These are phyloP conservation scores for Flaveria linearis DNA, from an alignment of 129 eudicot species.

Conservation along the genomic window DNA sequence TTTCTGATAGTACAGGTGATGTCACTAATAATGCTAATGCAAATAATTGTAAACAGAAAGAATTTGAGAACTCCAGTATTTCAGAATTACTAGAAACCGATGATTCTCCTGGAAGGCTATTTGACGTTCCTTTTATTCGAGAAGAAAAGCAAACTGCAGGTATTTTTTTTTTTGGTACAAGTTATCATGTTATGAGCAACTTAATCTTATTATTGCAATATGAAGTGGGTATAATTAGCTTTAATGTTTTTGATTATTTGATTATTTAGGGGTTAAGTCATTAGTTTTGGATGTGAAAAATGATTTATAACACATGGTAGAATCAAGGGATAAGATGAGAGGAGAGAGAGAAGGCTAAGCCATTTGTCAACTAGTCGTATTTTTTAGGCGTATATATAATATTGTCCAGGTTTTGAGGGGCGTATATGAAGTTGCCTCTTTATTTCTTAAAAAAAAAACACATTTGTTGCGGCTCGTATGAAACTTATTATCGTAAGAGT, in stretches of 20 bases:
- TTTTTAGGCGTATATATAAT: too few species aligned
- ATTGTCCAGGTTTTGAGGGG: too few species aligned
- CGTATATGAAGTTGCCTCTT: too few species aligned
- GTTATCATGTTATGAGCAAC: neutral
- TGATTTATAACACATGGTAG: neutral
- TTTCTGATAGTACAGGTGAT: constrained; percentile 56
- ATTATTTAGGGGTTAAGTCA: neutral
- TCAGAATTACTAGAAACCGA: constrained; percentile 37
- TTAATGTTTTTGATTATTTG: neutral
- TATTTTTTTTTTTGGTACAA: neutral
- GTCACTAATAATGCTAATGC: constrained; percentile 31
- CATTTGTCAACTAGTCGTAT: too few species aligned
- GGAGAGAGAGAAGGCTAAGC: too few species aligned
- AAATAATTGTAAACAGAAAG: constrained; percentile 43
- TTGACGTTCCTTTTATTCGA: constrained; percentile 63
- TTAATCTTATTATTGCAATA: neutral
- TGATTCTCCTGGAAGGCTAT: constrained; percentile 47
- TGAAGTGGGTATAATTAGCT: neutral
- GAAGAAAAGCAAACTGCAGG: constrained; percentile 58
- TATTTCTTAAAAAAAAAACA: too few species aligned
- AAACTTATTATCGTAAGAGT: neutral
- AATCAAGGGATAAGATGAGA: neutral
- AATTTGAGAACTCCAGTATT: constrained; percentile 48
- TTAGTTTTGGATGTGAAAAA: constrained; percentile 1
- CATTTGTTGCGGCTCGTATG: too few species aligned